Evolutionary conservation across 108 stramenopile genomes (phyloP).

Genomic region (Nitzschia palea): DNA sequence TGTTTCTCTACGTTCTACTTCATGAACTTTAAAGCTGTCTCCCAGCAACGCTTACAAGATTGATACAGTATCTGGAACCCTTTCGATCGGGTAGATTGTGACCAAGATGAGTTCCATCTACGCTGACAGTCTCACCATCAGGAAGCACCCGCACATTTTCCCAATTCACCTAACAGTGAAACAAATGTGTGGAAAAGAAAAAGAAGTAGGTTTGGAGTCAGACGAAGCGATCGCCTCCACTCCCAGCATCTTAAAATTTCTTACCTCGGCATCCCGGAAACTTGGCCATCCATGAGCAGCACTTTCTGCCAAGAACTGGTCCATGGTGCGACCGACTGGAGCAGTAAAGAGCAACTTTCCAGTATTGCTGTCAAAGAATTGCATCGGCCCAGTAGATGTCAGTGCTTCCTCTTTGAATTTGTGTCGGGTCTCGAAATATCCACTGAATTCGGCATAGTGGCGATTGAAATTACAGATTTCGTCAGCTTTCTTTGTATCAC

Average conservation of each 20-base stretch:
- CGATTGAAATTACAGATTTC: constrained; percentile 87
- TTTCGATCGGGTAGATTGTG: constrained; percentile 75
- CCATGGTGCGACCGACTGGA: constrained; percentile 69
- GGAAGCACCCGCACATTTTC: constrained; percentile 75
- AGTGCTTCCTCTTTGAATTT: constrained; percentile 53
- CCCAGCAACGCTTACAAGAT: constrained; percentile 74
- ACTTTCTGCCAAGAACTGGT: constrained; percentile 73
- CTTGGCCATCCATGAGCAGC: constrained; percentile 79
- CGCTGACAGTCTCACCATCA: constrained; percentile 77
- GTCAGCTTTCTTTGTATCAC: constrained; percentile 75
- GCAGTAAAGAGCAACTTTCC: constrained; percentile 81
- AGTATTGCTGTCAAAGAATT: constrained; percentile 87
- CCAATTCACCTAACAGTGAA: constrained; percentile 54
- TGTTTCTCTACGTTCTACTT: too few relatives aligned
- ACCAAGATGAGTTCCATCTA: constrained; percentile 41
- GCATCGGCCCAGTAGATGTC: constrained; percentile 39
- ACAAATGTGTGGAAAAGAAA: neutral
- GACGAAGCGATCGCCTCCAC: too few relatives aligned
- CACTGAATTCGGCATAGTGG: constrained; percentile 68
- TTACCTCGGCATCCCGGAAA: constrained; percentile 77
- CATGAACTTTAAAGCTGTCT: too few relatives aligned
- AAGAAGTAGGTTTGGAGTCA: neutral
- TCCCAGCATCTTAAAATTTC: neutral
- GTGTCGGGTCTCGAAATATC: constrained; percentile 49
- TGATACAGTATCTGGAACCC: constrained; percentile 76